Evolutionary conservation across 2,329 filamentous ascomycete genomes (phyloP).

Genomic region (Talaromyces pinophilus): DNA sequence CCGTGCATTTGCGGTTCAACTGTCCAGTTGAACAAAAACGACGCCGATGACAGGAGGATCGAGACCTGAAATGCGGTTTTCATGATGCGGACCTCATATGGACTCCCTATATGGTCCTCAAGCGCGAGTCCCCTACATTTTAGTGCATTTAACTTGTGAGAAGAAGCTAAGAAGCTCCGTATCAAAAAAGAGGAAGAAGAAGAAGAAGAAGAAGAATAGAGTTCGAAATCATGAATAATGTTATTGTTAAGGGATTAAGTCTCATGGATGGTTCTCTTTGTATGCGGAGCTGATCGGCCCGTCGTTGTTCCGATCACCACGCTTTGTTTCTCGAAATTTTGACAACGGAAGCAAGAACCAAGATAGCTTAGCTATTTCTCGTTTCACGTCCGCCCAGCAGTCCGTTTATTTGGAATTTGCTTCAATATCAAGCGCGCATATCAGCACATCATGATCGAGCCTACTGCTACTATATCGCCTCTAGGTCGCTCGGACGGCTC

Average conservation of each 20-base stretch:
- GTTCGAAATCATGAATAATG: no score
- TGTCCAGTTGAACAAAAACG: neutral
- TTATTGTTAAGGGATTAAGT: neutral
- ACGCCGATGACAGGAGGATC: neutral
- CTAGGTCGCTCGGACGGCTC: slow-evolving; percentile 44
- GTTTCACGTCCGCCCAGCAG: neutral
- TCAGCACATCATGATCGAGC: slow-evolving; percentile 36
- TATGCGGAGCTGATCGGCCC: neutral
- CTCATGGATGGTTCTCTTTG: neutral
- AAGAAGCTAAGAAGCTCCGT: no score
- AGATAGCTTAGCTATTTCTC: no score
- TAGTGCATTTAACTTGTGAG: no score
- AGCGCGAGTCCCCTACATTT: no score
- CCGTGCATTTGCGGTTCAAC: neutral
- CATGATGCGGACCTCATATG: no score
- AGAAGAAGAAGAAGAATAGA: no score
- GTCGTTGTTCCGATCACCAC: neutral
- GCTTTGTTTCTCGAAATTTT: neutral
- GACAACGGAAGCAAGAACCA: neutral
- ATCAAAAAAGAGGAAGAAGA: no score
- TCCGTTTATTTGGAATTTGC: neutral
- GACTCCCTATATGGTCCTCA: no score
- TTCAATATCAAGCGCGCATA: neutral
- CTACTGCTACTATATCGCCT: slow-evolving; percentile 37
- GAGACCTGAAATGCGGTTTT: no score